Conservation (phyloP, 2,329 filamentous ascomycete genomes). For the Exophiala spinifera region DNA sequence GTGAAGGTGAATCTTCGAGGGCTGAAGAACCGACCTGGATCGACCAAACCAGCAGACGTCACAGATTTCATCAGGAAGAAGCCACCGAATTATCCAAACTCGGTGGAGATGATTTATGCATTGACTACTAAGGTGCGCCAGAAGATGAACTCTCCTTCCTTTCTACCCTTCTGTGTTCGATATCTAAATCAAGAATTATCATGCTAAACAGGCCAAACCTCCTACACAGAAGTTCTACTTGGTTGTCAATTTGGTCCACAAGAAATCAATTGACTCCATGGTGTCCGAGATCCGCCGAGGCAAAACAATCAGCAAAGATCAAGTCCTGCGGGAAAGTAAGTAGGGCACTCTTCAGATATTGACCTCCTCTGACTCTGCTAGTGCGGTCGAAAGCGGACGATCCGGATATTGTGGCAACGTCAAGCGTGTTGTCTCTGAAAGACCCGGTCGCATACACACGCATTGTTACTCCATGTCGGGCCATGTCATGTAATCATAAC, state of each 20-base stretch:
- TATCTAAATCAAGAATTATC: slow-evolving; percentile 23
- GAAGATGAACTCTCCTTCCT: slow-evolving; percentile 4
- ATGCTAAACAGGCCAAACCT: slow-evolving; percentile 27
- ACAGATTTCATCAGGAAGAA: slow-evolving; percentile 70
- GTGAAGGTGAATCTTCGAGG: slow-evolving; percentile 91
- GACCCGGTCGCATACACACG: slow-evolving; percentile 86
- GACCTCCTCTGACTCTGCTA: slow-evolving; percentile 40
- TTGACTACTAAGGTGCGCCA: slow-evolving; percentile 73
- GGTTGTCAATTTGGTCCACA: slow-evolving; percentile 71
- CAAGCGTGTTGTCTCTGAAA: slow-evolving; percentile 83
- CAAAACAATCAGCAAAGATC: slow-evolving; percentile 69
- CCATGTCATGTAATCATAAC: slow-evolving; percentile 76
- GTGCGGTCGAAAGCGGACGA: slow-evolving; percentile 80
- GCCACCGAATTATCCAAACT: slow-evolving; percentile 62
- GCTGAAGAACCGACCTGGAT: slow-evolving; percentile 92
- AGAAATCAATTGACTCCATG: slow-evolving; percentile 68
- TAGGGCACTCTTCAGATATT: slow-evolving; percentile 1
- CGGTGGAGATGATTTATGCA: slow-evolving; percentile 83
- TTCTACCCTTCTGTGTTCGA: slow-evolving; percentile 22
- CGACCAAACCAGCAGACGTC: slow-evolving; percentile 89
- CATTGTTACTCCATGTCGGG: slow-evolving; percentile 75
- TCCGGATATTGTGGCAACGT: slow-evolving; percentile 83
- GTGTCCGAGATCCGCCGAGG: slow-evolving; percentile 63
- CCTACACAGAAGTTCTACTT: slow-evolving; percentile 65
- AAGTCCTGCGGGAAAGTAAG: slow-evolving; percentile 78